A percentile compares a stretch with the other conserved stretches of the same genome.
Evolutionary conservation across 179 eudicot genomes (phyloP).

Genomic region (Carnegiea gigantea): DNA sequence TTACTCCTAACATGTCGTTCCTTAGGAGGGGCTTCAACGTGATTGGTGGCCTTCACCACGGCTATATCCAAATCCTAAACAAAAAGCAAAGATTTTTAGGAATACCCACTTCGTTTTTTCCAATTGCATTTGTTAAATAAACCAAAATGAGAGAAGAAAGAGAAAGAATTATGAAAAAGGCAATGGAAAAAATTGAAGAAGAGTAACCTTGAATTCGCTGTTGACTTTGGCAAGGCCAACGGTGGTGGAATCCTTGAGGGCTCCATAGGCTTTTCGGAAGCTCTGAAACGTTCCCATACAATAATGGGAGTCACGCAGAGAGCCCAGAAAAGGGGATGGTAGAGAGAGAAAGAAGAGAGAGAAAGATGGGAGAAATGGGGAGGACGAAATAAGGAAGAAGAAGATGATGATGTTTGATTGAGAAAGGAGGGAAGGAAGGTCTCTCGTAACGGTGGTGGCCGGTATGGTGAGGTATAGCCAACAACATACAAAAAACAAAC

Average conservation of each 20-base stretch:
- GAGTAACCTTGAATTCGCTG: conserved; percentile 80
- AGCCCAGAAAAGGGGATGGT: neutral
- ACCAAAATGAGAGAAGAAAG: neutral
- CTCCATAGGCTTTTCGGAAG: conserved; percentile 92
- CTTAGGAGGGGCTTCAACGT: conserved; percentile 81
- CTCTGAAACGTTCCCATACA: conserved; percentile 56
- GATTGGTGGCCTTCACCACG: conserved; percentile 90
- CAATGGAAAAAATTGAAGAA: neutral
- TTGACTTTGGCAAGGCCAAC: conserved; percentile 96
- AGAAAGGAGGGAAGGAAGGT: neutral
- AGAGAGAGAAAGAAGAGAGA: neutral
- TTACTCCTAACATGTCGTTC: conserved; percentile 90
- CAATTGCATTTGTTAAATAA: neutral
- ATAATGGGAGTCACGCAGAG: conserved; percentile 7
- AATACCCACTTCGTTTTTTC: conserved; percentile 6
- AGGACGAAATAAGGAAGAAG: neutral
- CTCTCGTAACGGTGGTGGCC: conserved; percentile 15
- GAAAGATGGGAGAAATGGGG: neutral
- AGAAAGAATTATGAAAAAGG: neutral
- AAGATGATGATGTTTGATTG: neutral
- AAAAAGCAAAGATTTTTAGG: conserved; percentile 4
- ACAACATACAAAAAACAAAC: conserved; percentile 16
- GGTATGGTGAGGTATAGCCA: conserved; percentile 8
- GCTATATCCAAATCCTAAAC: conserved; percentile 83
- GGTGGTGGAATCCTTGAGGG: conserved; percentile 91